Evolutionary conservation across 805 yeast genomes (phyloP).

Genomic region (Candida gorgasii): DNA sequence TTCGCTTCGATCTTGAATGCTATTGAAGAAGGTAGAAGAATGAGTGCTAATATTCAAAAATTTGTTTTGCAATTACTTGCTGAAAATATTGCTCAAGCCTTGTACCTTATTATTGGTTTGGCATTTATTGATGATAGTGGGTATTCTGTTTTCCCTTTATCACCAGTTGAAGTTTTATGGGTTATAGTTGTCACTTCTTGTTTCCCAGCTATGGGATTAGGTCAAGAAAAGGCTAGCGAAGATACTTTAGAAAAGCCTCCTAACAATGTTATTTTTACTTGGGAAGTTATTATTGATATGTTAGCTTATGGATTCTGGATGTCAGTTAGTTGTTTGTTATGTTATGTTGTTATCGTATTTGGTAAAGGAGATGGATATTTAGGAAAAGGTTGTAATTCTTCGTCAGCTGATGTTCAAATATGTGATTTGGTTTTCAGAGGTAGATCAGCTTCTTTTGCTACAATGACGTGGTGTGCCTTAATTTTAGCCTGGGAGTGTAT

Average conservation of each 20-base stretch:
- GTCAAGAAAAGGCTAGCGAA: slow-evolving; percentile 45
- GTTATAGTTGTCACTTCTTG: slow-evolving; percentile 76
- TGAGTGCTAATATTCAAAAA: slow-evolving; percentile 77
- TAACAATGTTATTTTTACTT: slow-evolving; percentile 37
- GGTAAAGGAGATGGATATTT: slow-evolving; percentile 42
- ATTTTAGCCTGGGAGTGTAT: slow-evolving; percentile 43
- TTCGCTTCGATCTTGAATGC: slow-evolving; percentile 79
- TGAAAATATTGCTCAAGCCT: slow-evolving; percentile 70
- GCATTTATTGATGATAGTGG: slow-evolving; percentile 35
- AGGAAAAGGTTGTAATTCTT: slow-evolving; percentile 36
- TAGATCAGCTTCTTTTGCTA: slow-evolving; percentile 39
- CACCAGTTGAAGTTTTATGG: slow-evolving; percentile 79
- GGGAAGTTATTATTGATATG: slow-evolving; percentile 44
- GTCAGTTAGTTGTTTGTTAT: slow-evolving; percentile 42
- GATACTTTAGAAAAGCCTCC: slow-evolving; percentile 42
- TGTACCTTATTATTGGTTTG: slow-evolving; percentile 52
- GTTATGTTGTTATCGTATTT: slow-evolving; percentile 37
- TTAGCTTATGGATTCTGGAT: slow-evolving; percentile 41
- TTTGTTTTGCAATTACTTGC: slow-evolving; percentile 73
- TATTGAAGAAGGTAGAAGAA: slow-evolving; percentile 77
- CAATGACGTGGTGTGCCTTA: slow-evolving; percentile 44
- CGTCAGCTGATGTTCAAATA: slow-evolving; percentile 19
- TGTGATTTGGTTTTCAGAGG: slow-evolving; percentile 40
- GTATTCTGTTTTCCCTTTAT: slow-evolving; percentile 37
- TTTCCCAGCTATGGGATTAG: slow-evolving; percentile 84